phyloP scores from a whole-genome alignment of 257 asterid species.

The Solanum sejunctum region DNA sequence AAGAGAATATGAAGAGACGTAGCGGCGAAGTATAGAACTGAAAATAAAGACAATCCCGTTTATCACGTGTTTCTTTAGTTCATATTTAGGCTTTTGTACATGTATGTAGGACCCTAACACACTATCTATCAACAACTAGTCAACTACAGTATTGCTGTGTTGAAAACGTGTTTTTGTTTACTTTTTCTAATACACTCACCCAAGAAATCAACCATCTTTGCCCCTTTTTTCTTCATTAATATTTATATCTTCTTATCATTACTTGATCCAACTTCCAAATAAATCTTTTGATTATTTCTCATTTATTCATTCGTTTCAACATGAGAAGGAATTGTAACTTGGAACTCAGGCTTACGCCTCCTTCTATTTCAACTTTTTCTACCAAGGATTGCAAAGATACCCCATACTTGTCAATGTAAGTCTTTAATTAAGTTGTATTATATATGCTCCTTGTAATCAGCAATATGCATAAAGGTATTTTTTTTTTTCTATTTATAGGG shows the following conservation, averaged over 20 bases:
- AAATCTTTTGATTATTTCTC: neutral
- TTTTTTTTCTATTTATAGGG: neutral
- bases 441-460: too few species aligned
- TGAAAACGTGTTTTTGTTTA: neutral
- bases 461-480: too few species aligned
- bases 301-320: neutral
- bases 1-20: neutral
- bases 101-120: neutral
- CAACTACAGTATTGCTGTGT: neutral
- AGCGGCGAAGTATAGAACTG: neutral
- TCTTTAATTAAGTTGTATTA: neutral
- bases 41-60: neutral
- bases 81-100: neutral
- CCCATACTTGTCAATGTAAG: neutral
- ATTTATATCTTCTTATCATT: neutral
- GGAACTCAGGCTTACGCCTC: conserved; percentile 14
- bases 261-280: neutral
- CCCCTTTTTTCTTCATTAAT: neutral
- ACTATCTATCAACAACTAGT: neutral
- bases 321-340: conserved; percentile 17
- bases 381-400: neutral
- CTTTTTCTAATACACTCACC: neutral
- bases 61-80: neutral
- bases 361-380: neutral
- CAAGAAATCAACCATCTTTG: neutral